Conservation (phyloP, 805 yeast genomes). For the Metschnikowia koreensis region DNA sequence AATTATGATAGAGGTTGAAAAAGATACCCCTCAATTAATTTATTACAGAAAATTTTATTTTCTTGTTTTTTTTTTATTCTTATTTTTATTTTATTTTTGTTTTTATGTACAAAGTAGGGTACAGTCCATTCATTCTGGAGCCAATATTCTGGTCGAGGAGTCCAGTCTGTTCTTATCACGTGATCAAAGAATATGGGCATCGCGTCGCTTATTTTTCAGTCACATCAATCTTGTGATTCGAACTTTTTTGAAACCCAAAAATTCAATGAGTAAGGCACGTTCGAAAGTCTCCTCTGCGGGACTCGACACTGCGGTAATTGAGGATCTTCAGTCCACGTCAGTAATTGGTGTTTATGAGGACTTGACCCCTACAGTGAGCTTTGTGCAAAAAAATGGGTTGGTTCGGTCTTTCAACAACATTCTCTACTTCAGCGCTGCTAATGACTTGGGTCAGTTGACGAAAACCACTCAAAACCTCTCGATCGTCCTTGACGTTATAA, state of each 20-base stretch:
- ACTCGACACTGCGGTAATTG: slow-evolving; percentile 12
- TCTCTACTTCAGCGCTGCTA: slow-evolving; percentile 42
- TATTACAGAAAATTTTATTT: too few species aligned
- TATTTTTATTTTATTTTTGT: too few species aligned
- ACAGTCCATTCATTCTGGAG: too few species aligned
- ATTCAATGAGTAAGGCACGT: slow-evolving; percentile 3
- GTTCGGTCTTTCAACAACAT: slow-evolving; percentile 38
- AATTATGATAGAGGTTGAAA: too few species aligned
- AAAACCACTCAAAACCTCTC: slow-evolving; percentile 32
- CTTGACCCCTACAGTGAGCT: slow-evolving; percentile 20
- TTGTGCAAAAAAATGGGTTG: slow-evolving; percentile 30
- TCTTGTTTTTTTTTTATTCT: too few species aligned
- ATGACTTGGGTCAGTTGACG: slow-evolving; percentile 53
- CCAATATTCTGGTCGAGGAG: too few species aligned
- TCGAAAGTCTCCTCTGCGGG: slow-evolving; percentile 7
- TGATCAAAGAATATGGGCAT: background rate
- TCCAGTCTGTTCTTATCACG: background rate
- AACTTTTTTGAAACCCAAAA: background rate
- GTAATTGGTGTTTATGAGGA: slow-evolving; percentile 15
- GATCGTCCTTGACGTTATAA: slow-evolving; percentile 34
- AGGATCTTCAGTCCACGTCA: slow-evolving; percentile 11
- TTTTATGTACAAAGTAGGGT: too few species aligned
- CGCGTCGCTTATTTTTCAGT: slow-evolving; percentile 3
- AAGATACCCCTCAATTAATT: too few species aligned
- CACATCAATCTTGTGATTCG: background rate